phyloP scores from a whole-genome alignment of 352 stramenopile species.

The Paralagenidium karlingii region DNA sequence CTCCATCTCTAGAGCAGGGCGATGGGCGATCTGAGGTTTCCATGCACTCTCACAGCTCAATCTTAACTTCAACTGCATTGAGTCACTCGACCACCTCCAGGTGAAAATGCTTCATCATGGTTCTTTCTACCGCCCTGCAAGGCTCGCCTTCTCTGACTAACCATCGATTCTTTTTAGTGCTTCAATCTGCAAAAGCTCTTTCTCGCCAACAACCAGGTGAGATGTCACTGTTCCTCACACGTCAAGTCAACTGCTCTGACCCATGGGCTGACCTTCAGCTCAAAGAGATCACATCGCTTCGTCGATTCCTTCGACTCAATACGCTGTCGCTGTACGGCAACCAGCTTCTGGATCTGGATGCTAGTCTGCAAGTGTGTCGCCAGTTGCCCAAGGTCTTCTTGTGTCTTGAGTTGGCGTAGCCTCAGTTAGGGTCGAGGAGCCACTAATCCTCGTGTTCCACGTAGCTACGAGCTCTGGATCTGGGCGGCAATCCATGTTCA shows the following conservation, averaged over 20 bases:
- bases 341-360: constrained; percentile 25
- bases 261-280: constrained; percentile 12
- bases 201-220: constrained; percentile 40
- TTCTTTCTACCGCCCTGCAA: too few species aligned
- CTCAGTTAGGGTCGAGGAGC: too few species aligned
- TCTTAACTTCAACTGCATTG: constrained; percentile 53
- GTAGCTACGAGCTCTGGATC: constrained; percentile 52
- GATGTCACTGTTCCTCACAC: too few species aligned
- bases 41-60: constrained; percentile 35
- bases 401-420: too few species aligned
- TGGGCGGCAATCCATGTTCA: constrained; percentile 65
- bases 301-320: constrained; percentile 29
- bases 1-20: background rate
- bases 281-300: constrained; percentile 26
- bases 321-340: constrained; percentile 56
- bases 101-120: too few species aligned
- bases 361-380: constrained; percentile 32
- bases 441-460: too few species aligned
- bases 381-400: constrained; percentile 25
- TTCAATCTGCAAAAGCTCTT: constrained; percentile 48
- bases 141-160: too few species aligned
- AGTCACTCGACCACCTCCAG: constrained; percentile 30
- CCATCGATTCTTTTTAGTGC: constrained; percentile 14
- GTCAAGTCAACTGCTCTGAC: background rate
- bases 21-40: background rate